Percentiles rank a stretch among this genome's conserved stretches.
Conservation (phyloP, 75 land plant species). For the Adiantum capillusveneris region DNA sequence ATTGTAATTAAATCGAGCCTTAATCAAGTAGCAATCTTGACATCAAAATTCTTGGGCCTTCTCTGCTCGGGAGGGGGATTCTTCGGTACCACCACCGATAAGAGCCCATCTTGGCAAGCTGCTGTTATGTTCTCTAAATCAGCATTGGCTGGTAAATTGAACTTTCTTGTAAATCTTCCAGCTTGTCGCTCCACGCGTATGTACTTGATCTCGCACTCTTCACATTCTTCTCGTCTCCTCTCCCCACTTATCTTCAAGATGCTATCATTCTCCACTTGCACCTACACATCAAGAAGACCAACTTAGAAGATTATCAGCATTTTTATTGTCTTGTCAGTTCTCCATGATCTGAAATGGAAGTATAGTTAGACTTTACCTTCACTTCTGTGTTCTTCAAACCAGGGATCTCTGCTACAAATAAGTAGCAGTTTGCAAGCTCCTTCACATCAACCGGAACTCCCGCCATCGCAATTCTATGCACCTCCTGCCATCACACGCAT, state of each 20-base stretch:
- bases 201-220: constrained; percentile 26
- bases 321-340: no score
- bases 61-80: constrained; percentile 37
- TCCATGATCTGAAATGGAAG: no score
- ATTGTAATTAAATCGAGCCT: no score
- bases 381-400: constrained; percentile 30
- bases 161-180: constrained; percentile 38
- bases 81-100: constrained; percentile 45
- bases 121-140: constrained; percentile 33
- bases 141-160: constrained; percentile 34
- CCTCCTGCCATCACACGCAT: neutral
- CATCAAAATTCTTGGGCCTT: constrained; percentile 29
- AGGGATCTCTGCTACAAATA: constrained; percentile 34
- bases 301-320: no score
- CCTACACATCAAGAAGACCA: constrained; percentile 22
- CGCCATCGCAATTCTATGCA: constrained; percentile 21
- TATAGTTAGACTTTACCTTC: no score
- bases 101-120: constrained; percentile 36
- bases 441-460: constrained; percentile 35
- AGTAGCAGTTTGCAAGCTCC: constrained; percentile 26
- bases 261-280: constrained; percentile 44
- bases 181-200: constrained; percentile 35
- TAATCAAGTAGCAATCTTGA: constrained; percentile 11
- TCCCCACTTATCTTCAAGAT: constrained; percentile 40
- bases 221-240: constrained; percentile 33